These are phyloP conservation scores for Crucihimalaya himalaica DNA, from an alignment of 345 rosid species.

Conservation along the genomic window DNA sequence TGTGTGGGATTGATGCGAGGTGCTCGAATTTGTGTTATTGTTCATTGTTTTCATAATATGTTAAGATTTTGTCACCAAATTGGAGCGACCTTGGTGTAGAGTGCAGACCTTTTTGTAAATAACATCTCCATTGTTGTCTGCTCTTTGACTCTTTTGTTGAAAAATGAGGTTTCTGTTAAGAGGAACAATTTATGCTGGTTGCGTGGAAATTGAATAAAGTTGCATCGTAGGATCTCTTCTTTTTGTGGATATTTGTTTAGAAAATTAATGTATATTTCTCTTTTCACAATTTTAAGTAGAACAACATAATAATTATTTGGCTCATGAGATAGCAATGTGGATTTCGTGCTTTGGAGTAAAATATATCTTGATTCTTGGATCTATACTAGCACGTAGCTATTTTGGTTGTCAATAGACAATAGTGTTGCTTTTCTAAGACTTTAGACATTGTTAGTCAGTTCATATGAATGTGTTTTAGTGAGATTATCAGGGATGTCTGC, in stretches of 20 bases:
- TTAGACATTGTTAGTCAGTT: too few relatives aligned
- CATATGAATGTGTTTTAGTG: conserved; percentile 2
- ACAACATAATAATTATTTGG: background rate
- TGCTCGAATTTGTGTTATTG: too few relatives aligned
- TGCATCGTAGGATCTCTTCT: background rate
- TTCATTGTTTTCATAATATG: too few relatives aligned
- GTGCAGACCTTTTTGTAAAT: too few relatives aligned
- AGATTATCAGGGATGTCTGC: conserved; percentile 1
- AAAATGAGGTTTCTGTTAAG: conserved; percentile 35
- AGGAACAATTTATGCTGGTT: conserved; percentile 13
- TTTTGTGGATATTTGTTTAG: background rate
- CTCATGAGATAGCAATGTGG: background rate
- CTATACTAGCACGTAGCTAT: background rate
- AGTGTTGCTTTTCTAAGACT: too few relatives aligned
- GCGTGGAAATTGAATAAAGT: background rate
- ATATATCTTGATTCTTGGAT: background rate
- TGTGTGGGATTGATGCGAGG: too few relatives aligned
- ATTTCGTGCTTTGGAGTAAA: background rate
- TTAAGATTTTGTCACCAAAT: too few relatives aligned
- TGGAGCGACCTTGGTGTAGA: too few relatives aligned
- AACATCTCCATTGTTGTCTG: too few relatives aligned
- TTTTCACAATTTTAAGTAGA: background rate
- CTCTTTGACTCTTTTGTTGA: conserved; percentile 20
- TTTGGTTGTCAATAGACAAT: background rate
- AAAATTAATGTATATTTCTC: background rate